Evolutionary conservation across 345 rosid genomes (phyloP).

Genomic region (Eucalyptus erythrocorys): DNA sequence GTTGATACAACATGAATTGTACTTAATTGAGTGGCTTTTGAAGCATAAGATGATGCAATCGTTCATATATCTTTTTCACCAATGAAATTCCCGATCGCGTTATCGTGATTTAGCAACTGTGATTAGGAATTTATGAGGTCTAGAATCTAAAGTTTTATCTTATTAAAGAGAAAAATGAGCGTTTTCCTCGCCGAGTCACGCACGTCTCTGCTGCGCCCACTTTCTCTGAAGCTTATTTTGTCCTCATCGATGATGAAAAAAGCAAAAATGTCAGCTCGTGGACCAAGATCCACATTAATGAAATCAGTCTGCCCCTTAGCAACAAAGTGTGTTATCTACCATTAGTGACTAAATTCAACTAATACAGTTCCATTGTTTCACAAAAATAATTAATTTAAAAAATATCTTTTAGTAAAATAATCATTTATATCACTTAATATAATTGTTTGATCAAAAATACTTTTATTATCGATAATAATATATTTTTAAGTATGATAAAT

Average conservation of each 20-base stretch:
- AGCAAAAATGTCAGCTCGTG: neutral
- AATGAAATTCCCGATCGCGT: neutral
- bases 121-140: neutral
- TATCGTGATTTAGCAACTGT: neutral
- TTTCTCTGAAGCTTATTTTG: neutral
- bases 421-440: fast-evolving
- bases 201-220: neutral
- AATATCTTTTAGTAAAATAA: too few species aligned
- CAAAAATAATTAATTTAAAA: fast-evolving
- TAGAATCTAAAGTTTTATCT: neutral
- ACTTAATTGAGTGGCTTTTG: neutral
- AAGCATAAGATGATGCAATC: neutral
- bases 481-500: fast-evolving
- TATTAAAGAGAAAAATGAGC: neutral
- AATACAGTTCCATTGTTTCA: neutral
- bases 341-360: neutral
- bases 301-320: neutral
- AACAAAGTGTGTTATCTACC: neutral
- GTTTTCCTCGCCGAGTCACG: neutral
- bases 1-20: neutral
- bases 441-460: neutral
- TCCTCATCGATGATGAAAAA: neutral
- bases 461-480: too few species aligned
- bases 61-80: neutral
- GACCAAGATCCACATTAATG: neutral